Percentiles rank a stretch among this genome's conserved stretches.
Conservation (phyloP, 148 eudicot genomes). For the Rhododendron simsii region DNA sequence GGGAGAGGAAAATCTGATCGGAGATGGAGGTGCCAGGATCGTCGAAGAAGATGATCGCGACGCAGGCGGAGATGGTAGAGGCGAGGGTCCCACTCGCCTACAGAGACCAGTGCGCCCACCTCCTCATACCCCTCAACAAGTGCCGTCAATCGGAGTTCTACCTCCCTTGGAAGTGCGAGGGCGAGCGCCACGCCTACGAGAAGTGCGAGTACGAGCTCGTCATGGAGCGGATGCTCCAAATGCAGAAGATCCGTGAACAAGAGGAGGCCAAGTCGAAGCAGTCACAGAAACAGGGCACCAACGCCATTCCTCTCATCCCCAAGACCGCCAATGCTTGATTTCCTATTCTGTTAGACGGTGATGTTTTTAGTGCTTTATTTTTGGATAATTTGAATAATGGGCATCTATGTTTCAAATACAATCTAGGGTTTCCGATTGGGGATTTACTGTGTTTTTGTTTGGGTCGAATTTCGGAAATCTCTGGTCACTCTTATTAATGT, state of each 20-base stretch:
- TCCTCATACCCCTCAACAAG: constrained; percentile 92
- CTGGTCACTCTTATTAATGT: neutral
- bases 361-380: neutral
- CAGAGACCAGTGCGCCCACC: constrained; percentile 95
- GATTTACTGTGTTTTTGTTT: neutral
- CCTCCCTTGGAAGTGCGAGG: constrained; percentile 90
- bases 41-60: constrained; percentile 95
- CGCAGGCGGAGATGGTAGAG: constrained; percentile 81
- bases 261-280: constrained; percentile 26
- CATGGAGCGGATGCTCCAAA: constrained; percentile 92
- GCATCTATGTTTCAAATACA: neutral
- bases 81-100: constrained; percentile 62
- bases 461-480: neutral
- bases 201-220: constrained; percentile 98
- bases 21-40: constrained; percentile 71
- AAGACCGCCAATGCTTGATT: constrained; percentile 71
- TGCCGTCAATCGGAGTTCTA: constrained; percentile 81
- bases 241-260: constrained; percentile 75
- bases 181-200: constrained; percentile 82
- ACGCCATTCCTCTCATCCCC: constrained; percentile 52
- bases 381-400: neutral
- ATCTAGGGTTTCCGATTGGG: neutral
- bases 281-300: constrained; percentile 21
- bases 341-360: neutral
- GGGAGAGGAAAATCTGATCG: neutral